Base-by-base conservation (phyloP, 169 alveolate genomes). In the Eimeria necatrix region DNA sequence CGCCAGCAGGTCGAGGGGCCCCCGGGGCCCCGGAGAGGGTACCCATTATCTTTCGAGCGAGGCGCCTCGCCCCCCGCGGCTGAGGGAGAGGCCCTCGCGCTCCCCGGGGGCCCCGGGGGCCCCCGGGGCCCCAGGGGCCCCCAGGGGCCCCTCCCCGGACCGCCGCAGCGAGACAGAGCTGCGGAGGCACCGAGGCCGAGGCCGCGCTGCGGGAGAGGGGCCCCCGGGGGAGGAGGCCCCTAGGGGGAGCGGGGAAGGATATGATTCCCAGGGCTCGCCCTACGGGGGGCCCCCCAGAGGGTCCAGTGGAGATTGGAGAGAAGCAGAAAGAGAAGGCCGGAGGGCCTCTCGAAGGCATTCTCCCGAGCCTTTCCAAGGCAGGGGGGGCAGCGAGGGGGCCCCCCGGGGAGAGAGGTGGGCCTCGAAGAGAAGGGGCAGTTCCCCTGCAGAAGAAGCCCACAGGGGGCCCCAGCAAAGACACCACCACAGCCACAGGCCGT, bases 31-130 rank as follows among this genome's bases (percentile, higher is more conserved):
- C 3, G 64, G 10, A 8, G 87, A 76, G 87, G 61, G 87, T 14
- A 56, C 64, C 46, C 64, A 56, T 8, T 56, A 56, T 56, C 64
- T 14, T 56, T 20, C 61, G 3, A 22, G 46, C 20, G 87, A 48
- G 32, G 41, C 51, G 14, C 46, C 87, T 76, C 87, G 87, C 4
- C 26, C 64, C 14, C 87, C 20, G 68, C 87, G 46, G 5, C 49
- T 76, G 87, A 20, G 87, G 32, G 87, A 76, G 87, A 76, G 87
- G 87, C 87, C 87, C 26, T 76, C 87, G 7, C 49, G 87, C 87
- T 76, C 87, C 46, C 87, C 87, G 7, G n/a, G n/a, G n/a, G n/a
- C n/a, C n/a, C n/a, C n/a, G 87, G 46, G 87, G 87, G 61, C 87
- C 26, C 46, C 87, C 14, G 22, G 87, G 61, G 26, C 87, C 46